Evolutionary conservation across 2,329 filamentous ascomycete genomes (phyloP).

Genomic region (Sporothrix inflata): DNA sequence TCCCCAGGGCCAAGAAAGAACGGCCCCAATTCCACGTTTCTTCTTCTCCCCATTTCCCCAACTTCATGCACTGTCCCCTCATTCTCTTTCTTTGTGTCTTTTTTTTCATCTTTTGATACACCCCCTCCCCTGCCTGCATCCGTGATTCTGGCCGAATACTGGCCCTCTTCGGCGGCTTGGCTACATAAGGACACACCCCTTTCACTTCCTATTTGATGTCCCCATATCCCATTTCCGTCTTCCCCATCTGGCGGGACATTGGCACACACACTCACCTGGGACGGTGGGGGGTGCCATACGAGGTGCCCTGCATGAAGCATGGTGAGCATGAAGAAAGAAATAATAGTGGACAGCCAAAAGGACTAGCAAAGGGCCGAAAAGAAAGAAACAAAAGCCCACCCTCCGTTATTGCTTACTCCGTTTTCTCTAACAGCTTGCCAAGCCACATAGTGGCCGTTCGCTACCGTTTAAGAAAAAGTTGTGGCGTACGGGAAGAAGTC

Average conservation of each 20-base stretch:
- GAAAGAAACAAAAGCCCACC: neutral
- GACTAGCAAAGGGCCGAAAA: constrained; percentile 10
- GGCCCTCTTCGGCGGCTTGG: constrained; percentile 13
- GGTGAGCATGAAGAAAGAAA: neutral
- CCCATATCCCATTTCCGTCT: neutral
- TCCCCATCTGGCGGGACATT: neutral
- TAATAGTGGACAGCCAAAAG: neutral
- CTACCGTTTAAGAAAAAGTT: neutral
- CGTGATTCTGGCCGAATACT: neutral
- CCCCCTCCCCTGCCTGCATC: neutral
- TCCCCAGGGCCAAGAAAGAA: neutral
- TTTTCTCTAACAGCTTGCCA: neutral
- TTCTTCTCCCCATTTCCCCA: constrained; percentile 6
- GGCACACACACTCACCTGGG: neutral
- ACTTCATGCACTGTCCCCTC: neutral
- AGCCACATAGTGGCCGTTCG: neutral
- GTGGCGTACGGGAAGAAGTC: neutral
- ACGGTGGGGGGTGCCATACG: neutral
- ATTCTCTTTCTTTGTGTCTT: neutral
- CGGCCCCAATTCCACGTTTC: constrained; percentile 5
- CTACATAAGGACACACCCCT: neutral
- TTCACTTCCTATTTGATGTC: neutral
- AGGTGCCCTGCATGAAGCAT: constrained; percentile 2
- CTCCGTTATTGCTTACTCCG: neutral
- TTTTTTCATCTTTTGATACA: neutral